Percentiles rank a stretch among this genome's conserved stretches.
phyloP scores from a whole-genome alignment of 1,284 basidiomycete genomes.

The Ganoderma sinense region DNA sequence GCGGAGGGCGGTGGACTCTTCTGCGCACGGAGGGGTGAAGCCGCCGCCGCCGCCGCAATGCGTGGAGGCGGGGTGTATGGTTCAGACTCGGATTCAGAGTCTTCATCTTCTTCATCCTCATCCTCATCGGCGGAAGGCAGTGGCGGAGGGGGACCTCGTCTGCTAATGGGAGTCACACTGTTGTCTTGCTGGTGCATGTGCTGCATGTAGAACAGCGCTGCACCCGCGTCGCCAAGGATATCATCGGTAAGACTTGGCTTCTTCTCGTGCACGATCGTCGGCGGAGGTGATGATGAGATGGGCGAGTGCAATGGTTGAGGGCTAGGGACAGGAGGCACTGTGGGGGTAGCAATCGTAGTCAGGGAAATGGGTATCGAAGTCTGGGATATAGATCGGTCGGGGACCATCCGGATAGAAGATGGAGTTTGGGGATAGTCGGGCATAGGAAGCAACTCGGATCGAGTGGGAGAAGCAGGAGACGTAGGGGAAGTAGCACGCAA shows the following conservation, averaged over 20 bases:
- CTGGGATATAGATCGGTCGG: conserved; percentile 28
- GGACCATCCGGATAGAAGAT: conserved; percentile 24
- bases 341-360: conserved; percentile 21
- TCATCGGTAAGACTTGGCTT: conserved; percentile 36
- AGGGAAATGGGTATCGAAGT: conserved; percentile 27
- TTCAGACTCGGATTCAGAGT: conserved; percentile 34
- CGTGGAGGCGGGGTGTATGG: conserved; percentile 36
- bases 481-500: conserved; percentile 13
- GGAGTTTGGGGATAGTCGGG: conserved; percentile 11
- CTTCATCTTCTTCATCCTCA: conserved; percentile 37
- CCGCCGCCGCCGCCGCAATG: conserved; percentile 9
- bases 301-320: not conserved
- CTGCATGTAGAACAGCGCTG: conserved; percentile 75
- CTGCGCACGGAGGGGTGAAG: conserved; percentile 32
- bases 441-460: conserved; percentile 6
- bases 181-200: conserved; percentile 50
- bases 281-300: conserved; percentile 13
- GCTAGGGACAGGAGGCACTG: conserved; percentile 1
- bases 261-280: conserved; percentile 19
- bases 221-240: conserved; percentile 60
- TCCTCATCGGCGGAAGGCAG: conserved; percentile 23
- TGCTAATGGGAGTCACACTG: conserved; percentile 24
- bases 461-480: conserved; percentile 17
- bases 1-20: conserved; percentile 30
- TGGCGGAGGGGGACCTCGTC: conserved; percentile 30